Conservation (phyloP, 139 green algal genomes). For the Dunaliella primolecta region DNA sequence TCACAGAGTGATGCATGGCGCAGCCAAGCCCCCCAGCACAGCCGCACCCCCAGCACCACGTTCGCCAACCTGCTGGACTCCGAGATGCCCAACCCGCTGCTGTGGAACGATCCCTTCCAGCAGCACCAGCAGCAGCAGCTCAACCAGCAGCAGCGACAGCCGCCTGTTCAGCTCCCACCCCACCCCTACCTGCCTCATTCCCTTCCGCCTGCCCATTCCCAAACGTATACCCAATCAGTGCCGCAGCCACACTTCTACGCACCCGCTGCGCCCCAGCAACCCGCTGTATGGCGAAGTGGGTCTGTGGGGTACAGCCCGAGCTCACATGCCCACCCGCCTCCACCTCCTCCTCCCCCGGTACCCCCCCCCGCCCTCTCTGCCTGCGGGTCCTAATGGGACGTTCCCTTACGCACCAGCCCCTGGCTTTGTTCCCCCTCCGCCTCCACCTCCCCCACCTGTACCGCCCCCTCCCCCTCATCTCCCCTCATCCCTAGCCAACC, state of each 20-base stretch:
- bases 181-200: not conserved
- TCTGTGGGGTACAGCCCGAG: not conserved
- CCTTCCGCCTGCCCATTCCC: not conserved
- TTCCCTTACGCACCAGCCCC: not conserved
- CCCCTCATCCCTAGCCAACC: not conserved
- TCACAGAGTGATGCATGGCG: not conserved
- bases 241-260: not conserved
- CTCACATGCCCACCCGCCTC: not conserved
- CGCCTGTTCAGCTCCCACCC: not conserved
- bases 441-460: conserved; percentile 3
- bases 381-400: not conserved
- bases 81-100: not conserved
- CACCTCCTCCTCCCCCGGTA: not conserved
- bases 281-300: not conserved
- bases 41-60: not conserved
- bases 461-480: conserved; percentile 7
- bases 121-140: conserved; percentile 4
- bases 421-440: not conserved
- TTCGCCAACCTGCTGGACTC: not conserved
- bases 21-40: not conserved
- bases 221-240: not conserved
- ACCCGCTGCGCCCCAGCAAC: not conserved
- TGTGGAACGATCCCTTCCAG: not conserved
- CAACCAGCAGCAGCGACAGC: not conserved
- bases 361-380: not conserved